phyloP scores from a whole-genome alignment of 495 filamentous ascomycete species.

The Hypoxylon fuscum region DNA sequence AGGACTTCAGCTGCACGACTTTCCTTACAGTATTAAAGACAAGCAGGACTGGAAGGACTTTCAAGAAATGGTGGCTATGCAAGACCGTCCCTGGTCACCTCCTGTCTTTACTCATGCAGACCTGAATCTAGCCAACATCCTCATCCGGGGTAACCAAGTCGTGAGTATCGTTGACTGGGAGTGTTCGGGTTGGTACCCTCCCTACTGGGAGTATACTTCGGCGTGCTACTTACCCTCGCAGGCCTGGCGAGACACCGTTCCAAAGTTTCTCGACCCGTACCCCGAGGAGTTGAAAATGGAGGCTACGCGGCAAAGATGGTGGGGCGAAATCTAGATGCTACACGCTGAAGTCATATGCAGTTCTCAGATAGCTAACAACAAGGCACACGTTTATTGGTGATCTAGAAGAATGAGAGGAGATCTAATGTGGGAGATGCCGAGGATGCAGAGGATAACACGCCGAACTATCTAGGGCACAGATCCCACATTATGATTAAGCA shows the following conservation, averaged over 20 bases:
- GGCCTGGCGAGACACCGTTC: conserved; percentile 55
- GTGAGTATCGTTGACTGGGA: conserved; percentile 64
- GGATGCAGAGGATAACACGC: too few species aligned
- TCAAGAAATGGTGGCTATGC: conserved; percentile 19
- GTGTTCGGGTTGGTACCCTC: conserved; percentile 61
- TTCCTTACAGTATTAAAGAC: neutral
- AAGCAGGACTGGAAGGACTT: conserved; percentile 8
- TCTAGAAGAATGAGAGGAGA: too few species aligned
- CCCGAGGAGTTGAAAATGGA: conserved; percentile 62
- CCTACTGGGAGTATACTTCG: conserved; percentile 62
- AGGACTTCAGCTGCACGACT: neutral
- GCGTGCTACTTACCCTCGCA: conserved; percentile 55
- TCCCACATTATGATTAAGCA: too few species aligned
- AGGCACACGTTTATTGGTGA: too few species aligned
- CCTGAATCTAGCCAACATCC: conserved; percentile 42
- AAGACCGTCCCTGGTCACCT: conserved; percentile 19
- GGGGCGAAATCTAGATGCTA: conserved; percentile 42
- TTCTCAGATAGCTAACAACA: too few species aligned
- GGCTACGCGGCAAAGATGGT: conserved; percentile 50
- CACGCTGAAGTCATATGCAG: neutral
- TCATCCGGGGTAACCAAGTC: conserved; percentile 37
- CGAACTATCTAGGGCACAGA: too few species aligned
- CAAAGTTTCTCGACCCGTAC: conserved; percentile 56
- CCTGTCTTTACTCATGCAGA: conserved; percentile 47
- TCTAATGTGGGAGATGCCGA: too few species aligned